These are phyloP conservation scores for Boletus smithii DNA, from an alignment of 1,284 basidiomycete species.

Conservation along the genomic window DNA sequence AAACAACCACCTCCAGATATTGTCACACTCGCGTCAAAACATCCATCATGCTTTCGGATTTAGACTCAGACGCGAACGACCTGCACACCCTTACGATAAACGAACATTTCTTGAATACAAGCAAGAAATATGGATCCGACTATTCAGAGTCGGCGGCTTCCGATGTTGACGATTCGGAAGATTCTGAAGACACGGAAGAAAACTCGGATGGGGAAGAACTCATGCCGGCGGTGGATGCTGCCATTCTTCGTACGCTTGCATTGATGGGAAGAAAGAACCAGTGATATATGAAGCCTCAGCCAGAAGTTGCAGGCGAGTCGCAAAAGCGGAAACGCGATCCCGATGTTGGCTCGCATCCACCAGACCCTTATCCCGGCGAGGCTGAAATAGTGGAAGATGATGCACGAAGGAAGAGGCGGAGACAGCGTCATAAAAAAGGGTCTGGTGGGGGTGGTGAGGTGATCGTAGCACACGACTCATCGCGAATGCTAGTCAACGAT, in stretches of 20 bases:
- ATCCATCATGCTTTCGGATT: conserved; percentile 41
- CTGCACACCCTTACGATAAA: conserved; percentile 67
- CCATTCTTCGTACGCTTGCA: conserved; percentile 88
- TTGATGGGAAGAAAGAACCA: conserved; percentile 85
- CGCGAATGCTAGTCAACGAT: no score
- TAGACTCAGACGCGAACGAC: conserved; percentile 45
- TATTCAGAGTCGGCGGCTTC: conserved; percentile 68
- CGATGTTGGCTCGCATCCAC: background rate
- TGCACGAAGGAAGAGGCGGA: conserved; percentile 34
- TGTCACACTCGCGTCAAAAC: no score
- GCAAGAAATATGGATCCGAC: conserved; percentile 84
- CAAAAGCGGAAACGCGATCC: conserved; percentile 24
- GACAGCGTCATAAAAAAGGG: conserved; percentile 37
- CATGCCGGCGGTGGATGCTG: conserved; percentile 91
- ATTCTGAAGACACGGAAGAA: conserved; percentile 81
- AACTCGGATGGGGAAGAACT: conserved; percentile 96
- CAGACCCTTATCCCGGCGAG: no score
- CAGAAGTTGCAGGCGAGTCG: background rate
- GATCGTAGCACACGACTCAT: no score
- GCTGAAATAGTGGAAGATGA: conserved; percentile 9
- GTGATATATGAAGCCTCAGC: conserved; percentile 74
- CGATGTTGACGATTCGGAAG: conserved; percentile 63
- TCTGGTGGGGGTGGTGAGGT: background rate
- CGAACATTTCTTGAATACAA: conserved; percentile 72
- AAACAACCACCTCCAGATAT: conserved; percentile 20